Evolutionary conservation across 164 flowering plant species (phyloP).

Genomic region (Saururus chinensis): DNA sequence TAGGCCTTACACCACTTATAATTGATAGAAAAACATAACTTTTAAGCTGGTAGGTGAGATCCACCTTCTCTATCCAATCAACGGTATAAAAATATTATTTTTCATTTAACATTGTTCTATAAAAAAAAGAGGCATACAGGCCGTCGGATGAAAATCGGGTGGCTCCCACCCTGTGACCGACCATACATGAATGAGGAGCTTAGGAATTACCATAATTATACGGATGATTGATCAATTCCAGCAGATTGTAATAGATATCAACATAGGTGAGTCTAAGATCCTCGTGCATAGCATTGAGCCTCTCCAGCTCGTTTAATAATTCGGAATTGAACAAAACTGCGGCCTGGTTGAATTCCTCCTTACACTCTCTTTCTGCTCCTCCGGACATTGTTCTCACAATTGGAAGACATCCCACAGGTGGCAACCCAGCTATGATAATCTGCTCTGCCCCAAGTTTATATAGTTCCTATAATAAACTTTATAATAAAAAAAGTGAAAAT

Average conservation of each 20-base stretch:
- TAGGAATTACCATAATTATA: slow-evolving; percentile 3
- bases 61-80: no score
- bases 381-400: slow-evolving; percentile 1
- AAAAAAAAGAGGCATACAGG: no score
- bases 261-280: not conserved
- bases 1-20: no score
- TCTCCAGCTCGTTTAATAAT: not conserved
- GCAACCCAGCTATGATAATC: not conserved
- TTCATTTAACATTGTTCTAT: no score
- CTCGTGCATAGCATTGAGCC: not conserved
- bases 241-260: not conserved
- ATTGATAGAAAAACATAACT: no score
- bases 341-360: not conserved
- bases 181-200: not conserved
- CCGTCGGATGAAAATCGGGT: no score
- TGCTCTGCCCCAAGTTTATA: slow-evolving; percentile 3
- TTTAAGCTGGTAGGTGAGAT: no score
- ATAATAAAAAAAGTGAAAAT: no score
- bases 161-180: no score
- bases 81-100: no score
- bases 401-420: slow-evolving; percentile 5
- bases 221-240: not conserved
- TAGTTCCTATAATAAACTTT: not conserved
- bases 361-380: not conserved
- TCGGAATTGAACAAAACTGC: not conserved